Evolutionary conservation across 2,329 filamentous ascomycete genomes (phyloP), one percentile per base, ranked within the genome.

Genomic region (Arthrobotrys conoides): DNA sequence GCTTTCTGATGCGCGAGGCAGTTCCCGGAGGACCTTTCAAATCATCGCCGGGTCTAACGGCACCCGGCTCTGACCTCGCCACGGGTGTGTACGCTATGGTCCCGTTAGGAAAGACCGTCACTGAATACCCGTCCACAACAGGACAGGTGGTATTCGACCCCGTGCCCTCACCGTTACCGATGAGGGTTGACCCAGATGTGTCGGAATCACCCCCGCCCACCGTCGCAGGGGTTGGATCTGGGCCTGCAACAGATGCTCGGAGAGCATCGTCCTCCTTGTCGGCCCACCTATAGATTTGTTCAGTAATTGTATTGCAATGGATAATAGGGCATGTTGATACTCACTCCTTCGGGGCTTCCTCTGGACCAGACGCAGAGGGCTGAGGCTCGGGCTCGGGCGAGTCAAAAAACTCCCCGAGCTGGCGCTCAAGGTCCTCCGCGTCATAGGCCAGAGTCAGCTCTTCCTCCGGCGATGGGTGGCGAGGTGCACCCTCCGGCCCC

Each of bases 71-170:
- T 18, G 61, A 20, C 46, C 61, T 18, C 20, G 41, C 61, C 27
- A 36, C 70, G 70, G 51, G 24, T 41, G 51, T 63, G 53, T 27
- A 73, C 12, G 44, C 27, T 10, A 63, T 73, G 48, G 70, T 73
- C 63, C 70, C 70, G 30, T 73, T 67, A 53, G 61, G 63, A 14
- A 67, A 51, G 55, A 73, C 9, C 6, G 14, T 41, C 18, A 73
- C 41, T 9, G 16, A 46, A 27, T 63, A 51, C 30, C 61, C 69
- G 61, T 59, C 48, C 30, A 3, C 49, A n/a, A 12, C 3, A 41
- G 20, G 18, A 44, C 69, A 4, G 59, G 27, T 24, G 61, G 27
- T 63, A 44, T 38, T 66, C n/a, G n/a, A n/a, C 12, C 61, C 61
- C 59, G 61, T 6, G n/a, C 24, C 70, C 44, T 61, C 61, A 14